Evolutionary conservation across 768 basidiomycete genomes (phyloP).

Genomic region (Phylloporus sp.): DNA sequence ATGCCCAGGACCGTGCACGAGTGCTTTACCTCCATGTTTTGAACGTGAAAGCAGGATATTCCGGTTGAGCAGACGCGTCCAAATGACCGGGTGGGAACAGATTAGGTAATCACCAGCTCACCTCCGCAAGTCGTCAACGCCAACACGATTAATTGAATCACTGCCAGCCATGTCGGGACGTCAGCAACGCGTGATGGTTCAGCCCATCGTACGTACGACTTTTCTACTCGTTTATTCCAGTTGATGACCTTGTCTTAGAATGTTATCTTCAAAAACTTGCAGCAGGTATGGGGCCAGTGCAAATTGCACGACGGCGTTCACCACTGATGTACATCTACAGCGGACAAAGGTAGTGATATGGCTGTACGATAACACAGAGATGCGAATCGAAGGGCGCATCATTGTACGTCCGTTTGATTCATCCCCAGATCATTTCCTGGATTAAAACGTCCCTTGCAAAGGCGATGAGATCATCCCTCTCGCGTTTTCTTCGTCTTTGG

Average conservation of each 20-base stretch:
- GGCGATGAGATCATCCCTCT: slow-evolving; percentile 26
- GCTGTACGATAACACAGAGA: slow-evolving; percentile 95
- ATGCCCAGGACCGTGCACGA: background rate
- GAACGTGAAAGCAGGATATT: slow-evolving; percentile 18
- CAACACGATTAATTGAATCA: slow-evolving; percentile 2
- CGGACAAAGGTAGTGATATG: slow-evolving; percentile 85
- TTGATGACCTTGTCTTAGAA: slow-evolving; percentile 49
- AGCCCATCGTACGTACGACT: slow-evolving; percentile 82
- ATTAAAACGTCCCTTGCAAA: slow-evolving; percentile 40
- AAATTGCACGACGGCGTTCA: slow-evolving; percentile 1
- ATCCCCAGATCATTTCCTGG: slow-evolving; percentile 27
- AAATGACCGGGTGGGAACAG: slow-evolving; percentile 16
- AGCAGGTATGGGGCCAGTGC: slow-evolving; percentile 63
- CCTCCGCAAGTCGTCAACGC: slow-evolving; percentile 8
- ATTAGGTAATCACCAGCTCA: slow-evolving; percentile 17
- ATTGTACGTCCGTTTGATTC: slow-evolving; percentile 61
- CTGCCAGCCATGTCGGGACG: slow-evolving; percentile 78
- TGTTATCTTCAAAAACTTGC: slow-evolving; percentile 97
- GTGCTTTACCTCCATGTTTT: slow-evolving; percentile 28
- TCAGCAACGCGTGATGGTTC: slow-evolving; percentile 97
- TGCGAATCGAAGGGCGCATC: slow-evolving; percentile 94
- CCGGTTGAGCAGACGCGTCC: slow-evolving; percentile 16
- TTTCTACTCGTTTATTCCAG: background rate
- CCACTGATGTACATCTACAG: slow-evolving; percentile 38
- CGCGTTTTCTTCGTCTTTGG: slow-evolving; percentile 2